These are phyloP conservation scores for Aspergillus bridgeri DNA, from an alignment of 495 filamentous ascomycete species.

Conservation along the genomic window DNA sequence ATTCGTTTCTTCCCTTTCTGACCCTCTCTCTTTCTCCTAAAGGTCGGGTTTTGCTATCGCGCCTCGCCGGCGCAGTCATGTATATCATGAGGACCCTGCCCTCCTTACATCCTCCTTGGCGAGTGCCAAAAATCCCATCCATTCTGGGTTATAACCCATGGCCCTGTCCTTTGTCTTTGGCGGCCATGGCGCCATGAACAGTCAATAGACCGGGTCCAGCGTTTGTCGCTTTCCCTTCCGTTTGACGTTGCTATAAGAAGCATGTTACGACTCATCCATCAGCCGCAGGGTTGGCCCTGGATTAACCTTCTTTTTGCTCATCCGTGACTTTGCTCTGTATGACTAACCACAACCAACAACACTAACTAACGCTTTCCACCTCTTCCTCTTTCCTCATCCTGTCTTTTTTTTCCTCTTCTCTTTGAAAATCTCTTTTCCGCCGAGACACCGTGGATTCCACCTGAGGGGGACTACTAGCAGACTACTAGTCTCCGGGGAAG, in stretches of 20 bases:
- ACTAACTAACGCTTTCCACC: neutral
- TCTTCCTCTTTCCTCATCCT: slow-evolving; percentile 1
- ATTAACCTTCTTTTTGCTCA: neutral
- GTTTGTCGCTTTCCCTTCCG: neutral
- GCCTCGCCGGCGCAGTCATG: neutral
- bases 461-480: neutral
- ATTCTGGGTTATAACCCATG: too few species aligned
- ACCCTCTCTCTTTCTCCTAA: neutral
- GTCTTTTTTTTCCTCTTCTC: neutral
- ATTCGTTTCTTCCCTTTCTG: neutral
- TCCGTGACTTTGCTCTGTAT: neutral
- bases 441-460: neutral
- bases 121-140: neutral
- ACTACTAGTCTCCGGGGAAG: neutral
- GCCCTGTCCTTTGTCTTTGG: too few species aligned
- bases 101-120: neutral
- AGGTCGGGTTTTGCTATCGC: neutral
- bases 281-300: neutral
- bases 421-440: neutral
- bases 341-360: neutral
- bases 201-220: neutral
- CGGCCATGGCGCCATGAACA: neutral
- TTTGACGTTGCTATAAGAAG: neutral
- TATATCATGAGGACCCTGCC: neutral
- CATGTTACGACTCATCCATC: neutral